Base-by-base conservation (phyloP, 2,329 filamentous ascomycete species). In the Boeremia exigua region DNA sequence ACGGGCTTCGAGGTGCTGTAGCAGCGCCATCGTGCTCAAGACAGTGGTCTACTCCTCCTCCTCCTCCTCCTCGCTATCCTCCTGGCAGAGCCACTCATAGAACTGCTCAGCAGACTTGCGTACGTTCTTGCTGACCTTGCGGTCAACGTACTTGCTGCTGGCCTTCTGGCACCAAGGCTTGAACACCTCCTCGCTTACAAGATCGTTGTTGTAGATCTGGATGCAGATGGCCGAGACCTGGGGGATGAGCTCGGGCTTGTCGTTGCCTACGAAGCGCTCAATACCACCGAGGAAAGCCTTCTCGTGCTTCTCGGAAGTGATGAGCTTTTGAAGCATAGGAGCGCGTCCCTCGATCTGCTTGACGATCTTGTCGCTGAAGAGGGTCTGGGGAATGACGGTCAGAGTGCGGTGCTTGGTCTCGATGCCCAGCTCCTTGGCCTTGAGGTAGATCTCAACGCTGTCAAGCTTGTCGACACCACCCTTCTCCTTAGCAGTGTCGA, bases 81-180 rank as follows among this genome's bases (percentile, higher is more conserved):
- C 93, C 44, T 57, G 38, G 67, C 91, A 86, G 55, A 98, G 91
- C 94, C 93, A 98, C 69, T 88, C 90, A 72, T 97, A 84, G 85
- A 99, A 99, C 62, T 91, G 88, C 82, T 96, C 90, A 49, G 95
- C 92, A 63, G 91, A 90, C 83, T 96, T 94, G 81, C 93, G 92
- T 61, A 98, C 92, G 84, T 96, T 96, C 84, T 92, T 94, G 80
- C 92, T 96, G 59, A 88, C 93, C 57, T 88, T 75, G 58, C 96
- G 79, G 75, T 98, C 94, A 67, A 96, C 91, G 76, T 98, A 98
- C 82, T 97, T 97, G 88, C 96, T 97, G 86, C 92, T 96, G 56
- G 94, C 92, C 84, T 95, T 96, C 74, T 86, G 84, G 63, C 93
- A 94, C 94, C 95, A 99, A 67, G 89, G 88, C 78, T 88, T 90